Conservation (phyloP, 2,329 filamentous ascomycete genomes). For the Sporothrix brunneoviolacea region DNA sequence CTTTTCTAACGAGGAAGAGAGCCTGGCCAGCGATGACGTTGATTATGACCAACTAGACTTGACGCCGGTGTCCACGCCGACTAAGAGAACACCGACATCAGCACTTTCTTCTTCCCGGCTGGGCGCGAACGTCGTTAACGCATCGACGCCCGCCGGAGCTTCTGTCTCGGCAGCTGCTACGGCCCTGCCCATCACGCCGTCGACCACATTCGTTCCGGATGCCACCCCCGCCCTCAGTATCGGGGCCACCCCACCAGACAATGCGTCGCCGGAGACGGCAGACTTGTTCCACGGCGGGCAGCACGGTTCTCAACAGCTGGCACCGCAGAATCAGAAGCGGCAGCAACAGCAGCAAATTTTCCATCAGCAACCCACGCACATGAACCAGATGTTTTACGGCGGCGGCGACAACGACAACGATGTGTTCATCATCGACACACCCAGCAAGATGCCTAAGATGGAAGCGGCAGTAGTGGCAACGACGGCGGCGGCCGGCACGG, state of each 20-base stretch:
- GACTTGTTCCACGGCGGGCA: conserved; percentile 23
- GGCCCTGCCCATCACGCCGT: background rate
- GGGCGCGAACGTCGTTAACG: background rate
- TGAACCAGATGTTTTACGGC: too few species aligned
- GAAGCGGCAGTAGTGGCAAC: background rate
- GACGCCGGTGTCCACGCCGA: conserved; percentile 16
- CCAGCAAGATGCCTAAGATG: conserved; percentile 27
- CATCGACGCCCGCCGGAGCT: background rate
- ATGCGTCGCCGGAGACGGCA: background rate
- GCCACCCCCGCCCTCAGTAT: conserved; percentile 13
- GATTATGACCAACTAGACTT: conserved; percentile 28
- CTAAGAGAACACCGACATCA: conserved; percentile 1
- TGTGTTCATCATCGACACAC: conserved; percentile 30
- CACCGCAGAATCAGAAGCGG: conserved; percentile 20
- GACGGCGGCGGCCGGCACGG: background rate
- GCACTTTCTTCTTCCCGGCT: background rate
- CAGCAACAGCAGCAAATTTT: conserved; percentile 18
- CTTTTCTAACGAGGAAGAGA: conserved; percentile 21
- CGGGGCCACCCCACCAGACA: conserved; percentile 14
- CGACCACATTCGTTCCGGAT: conserved; percentile 5
- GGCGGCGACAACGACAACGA: conserved; percentile 25
- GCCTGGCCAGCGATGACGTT: conserved; percentile 19
- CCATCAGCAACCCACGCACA: too few species aligned
- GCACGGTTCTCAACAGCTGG: too few species aligned
- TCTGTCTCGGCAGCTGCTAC: background rate